These are phyloP conservation scores for Arxiozyma bovina DNA, from an alignment of 1,139 yeast species.

Conservation along the genomic window DNA sequence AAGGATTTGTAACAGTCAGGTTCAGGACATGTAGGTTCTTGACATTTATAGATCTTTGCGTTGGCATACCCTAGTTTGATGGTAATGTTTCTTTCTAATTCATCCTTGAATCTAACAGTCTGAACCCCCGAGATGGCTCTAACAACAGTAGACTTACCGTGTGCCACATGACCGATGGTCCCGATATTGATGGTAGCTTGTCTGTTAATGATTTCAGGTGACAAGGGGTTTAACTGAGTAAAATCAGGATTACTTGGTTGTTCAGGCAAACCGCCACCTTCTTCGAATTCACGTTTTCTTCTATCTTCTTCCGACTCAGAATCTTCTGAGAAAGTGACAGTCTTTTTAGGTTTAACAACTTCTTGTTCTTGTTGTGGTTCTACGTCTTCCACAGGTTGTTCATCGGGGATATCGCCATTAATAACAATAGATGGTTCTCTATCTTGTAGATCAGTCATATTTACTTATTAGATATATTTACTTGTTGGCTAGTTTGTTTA, in stretches of 20 bases:
- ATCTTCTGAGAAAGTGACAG: slow-evolving; percentile 73
- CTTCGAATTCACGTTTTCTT: slow-evolving; percentile 81
- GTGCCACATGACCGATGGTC: slow-evolving; percentile 98
- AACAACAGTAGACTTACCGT: slow-evolving; percentile 97
- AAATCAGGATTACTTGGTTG: slow-evolving; percentile 89
- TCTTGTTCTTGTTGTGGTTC: slow-evolving; percentile 30
- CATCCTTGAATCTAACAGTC: slow-evolving; percentile 97
- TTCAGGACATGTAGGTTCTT: slow-evolving; percentile 77
- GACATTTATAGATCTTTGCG: slow-evolving; percentile 94
- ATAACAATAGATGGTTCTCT: slow-evolving; percentile 80
- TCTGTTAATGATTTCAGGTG: slow-evolving; percentile 93
- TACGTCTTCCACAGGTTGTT: slow-evolving; percentile 34
- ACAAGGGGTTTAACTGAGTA: slow-evolving; percentile 65
- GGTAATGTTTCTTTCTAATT: slow-evolving; percentile 96
- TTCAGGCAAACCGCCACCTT: slow-evolving; percentile 96
- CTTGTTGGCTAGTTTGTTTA: too few relatives aligned
- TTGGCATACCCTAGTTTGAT: slow-evolving; percentile 97
- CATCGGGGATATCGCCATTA: slow-evolving; percentile 56
- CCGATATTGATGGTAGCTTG: slow-evolving; percentile 99
- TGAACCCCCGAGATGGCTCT: slow-evolving; percentile 98
- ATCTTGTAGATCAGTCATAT: slow-evolving; percentile 65
- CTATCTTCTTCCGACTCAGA: slow-evolving; percentile 55
- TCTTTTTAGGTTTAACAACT: slow-evolving; percentile 49
- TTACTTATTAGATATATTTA: not conserved
- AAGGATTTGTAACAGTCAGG: slow-evolving; percentile 94